phyloP scores from a whole-genome alignment of 1,284 basidiomycete species.

The Ustilago lituana region DNA sequence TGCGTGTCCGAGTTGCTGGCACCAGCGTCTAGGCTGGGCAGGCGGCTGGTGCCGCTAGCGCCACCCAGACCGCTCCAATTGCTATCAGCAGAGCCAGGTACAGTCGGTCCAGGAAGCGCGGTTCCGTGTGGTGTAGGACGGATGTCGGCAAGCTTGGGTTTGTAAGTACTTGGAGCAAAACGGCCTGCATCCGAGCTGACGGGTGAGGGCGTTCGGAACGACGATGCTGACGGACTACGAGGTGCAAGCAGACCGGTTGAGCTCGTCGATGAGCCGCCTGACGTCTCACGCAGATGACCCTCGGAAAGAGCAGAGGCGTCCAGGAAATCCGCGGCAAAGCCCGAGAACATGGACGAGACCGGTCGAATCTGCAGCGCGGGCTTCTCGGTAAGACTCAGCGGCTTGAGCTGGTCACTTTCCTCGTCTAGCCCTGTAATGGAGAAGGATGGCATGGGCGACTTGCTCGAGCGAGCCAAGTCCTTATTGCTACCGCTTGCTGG shows the following conservation, averaged over 20 bases:
- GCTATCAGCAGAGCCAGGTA: conserved; percentile 42
- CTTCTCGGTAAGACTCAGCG: conserved; percentile 15
- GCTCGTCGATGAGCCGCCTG: conserved; percentile 20
- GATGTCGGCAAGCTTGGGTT: conserved; percentile 32
- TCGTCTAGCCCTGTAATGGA: conserved; percentile 34
- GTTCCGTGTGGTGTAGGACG: conserved; percentile 33
- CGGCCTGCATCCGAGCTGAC: conserved; percentile 11
- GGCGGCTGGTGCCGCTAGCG: conserved; percentile 10
- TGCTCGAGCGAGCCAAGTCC: conserved; percentile 16
- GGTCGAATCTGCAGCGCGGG: conserved; percentile 55
- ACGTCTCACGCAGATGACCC: conserved; percentile 20
- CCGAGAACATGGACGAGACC: conserved; percentile 55
- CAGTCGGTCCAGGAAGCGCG: conserved; percentile 26
- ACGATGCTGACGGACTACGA: conserved; percentile 22
- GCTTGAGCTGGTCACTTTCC: conserved; percentile 23
- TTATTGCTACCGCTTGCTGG: conserved; percentile 25
- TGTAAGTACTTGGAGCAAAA: conserved; percentile 10
- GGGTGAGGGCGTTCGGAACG: conserved; percentile 31
- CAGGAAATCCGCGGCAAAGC: conserved; percentile 51
- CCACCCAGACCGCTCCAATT: conserved; percentile 29
- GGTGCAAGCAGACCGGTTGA: conserved; percentile 39
- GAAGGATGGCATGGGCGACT: conserved; percentile 48
- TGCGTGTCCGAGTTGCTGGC: conserved; percentile 35
- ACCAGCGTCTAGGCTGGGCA: conserved; percentile 43
- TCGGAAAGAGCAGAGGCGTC: conserved; percentile 43